Percentiles rank a stretch among this genome's conserved stretches.
These are phyloP conservation scores for Postia placenta DNA, from an alignment of 768 basidiomycete species.

Conservation along the genomic window DNA sequence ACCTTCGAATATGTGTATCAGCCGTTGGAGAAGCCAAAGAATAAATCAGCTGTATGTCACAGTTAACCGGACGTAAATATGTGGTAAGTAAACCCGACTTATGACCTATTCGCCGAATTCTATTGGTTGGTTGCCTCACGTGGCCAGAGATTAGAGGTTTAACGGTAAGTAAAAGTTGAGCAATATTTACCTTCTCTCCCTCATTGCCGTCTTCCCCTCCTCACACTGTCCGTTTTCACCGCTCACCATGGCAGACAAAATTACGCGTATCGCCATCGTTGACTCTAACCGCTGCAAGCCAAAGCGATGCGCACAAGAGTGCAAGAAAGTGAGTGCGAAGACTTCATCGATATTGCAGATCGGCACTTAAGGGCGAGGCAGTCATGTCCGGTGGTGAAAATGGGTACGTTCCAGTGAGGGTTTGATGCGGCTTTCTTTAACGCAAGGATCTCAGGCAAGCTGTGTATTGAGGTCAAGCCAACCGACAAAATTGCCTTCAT, in stretches of 20 bases:
- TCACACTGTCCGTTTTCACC: too few species aligned
- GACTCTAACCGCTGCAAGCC: constrained; percentile 92
- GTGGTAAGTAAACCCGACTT: too few species aligned
- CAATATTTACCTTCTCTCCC: too few species aligned
- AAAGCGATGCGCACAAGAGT: constrained; percentile 95
- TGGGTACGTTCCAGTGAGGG: constrained; percentile 52
- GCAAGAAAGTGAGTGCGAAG: constrained; percentile 71
- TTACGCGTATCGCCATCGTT: constrained; percentile 96
- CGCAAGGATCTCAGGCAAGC: constrained; percentile 55
- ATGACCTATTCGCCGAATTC: too few species aligned
- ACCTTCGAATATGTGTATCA: too few species aligned
- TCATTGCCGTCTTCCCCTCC: too few species aligned
- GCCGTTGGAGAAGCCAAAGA: too few species aligned
- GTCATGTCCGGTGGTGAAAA: constrained; percentile 96
- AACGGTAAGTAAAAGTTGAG: too few species aligned
- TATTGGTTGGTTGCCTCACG: too few species aligned
- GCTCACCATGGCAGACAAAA: constrained; percentile 64
- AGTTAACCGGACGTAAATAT: too few species aligned
- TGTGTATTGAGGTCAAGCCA: constrained; percentile 97
- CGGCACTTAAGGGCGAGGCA: constrained; percentile 22
- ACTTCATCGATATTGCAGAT: neutral
- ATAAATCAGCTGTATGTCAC: too few species aligned
- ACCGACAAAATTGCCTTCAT: constrained; percentile 98
- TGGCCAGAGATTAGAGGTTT: too few species aligned
- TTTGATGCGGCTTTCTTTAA: neutral